Conservation (phyloP, 192 early-diverging fungal genomes). For the Coemansia sp. region DNA sequence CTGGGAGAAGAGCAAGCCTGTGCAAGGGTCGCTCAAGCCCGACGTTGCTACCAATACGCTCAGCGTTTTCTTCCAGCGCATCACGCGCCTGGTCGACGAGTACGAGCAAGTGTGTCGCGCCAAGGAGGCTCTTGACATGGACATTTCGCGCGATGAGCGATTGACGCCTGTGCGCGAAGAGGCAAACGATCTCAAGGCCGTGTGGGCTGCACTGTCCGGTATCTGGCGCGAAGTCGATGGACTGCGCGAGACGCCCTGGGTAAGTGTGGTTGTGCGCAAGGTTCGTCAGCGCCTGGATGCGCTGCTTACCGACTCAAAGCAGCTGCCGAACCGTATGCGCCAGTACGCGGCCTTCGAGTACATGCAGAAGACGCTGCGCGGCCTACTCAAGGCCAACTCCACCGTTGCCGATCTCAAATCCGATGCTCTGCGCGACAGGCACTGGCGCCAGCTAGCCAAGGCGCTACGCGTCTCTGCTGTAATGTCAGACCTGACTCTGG, state of each 20-base stretch:
- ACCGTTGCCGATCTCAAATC: constrained; percentile 90
- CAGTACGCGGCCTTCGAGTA: constrained; percentile 97
- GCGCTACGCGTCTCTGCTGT: constrained; percentile 70
- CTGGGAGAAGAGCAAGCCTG: constrained; percentile 95
- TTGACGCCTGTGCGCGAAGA: constrained; percentile 90
- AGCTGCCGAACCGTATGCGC: constrained; percentile 95
- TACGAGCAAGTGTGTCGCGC: constrained; percentile 85
- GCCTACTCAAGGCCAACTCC: constrained; percentile 77
- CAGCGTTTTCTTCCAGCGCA: constrained; percentile 78
- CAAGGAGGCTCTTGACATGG: constrained; percentile 92
- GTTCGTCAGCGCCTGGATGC: constrained; percentile 83
- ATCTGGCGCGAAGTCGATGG: constrained; percentile 85
- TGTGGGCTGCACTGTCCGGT: constrained; percentile 81
- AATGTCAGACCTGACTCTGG: constrained; percentile 86
- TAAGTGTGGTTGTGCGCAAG: constrained; percentile 84
- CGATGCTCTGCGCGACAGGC: constrained; percentile 92
- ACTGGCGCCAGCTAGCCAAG: constrained; percentile 96
- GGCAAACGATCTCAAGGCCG: constrained; percentile 84
- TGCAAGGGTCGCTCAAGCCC: constrained; percentile 89
- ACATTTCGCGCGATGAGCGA: constrained; percentile 64
- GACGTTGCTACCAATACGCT: constrained; percentile 81
- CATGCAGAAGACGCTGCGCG: constrained; percentile 81
- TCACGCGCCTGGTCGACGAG: constrained; percentile 79
- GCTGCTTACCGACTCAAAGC: constrained; percentile 78
- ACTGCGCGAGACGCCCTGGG: constrained; percentile 87